Evolutionary conservation across 192 early-diverging fungal genomes (phyloP).

Genomic region (Backusella psychrophila): DNA sequence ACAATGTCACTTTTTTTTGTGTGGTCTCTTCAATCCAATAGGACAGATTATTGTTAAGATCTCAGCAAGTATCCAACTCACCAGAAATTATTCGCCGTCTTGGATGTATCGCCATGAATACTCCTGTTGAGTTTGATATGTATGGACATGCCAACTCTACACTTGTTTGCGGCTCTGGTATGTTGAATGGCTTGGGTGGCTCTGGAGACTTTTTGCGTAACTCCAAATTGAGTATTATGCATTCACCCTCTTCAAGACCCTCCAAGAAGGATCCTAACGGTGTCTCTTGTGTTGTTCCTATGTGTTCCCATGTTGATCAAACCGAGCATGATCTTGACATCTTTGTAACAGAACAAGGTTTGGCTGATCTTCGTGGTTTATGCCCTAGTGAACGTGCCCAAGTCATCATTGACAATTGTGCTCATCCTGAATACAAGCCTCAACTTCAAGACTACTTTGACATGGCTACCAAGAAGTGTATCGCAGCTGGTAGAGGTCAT

Average conservation of each 20-base stretch:
- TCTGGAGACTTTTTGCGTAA: conserved; percentile 40
- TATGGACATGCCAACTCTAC: conserved; percentile 44
- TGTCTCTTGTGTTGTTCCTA: conserved; percentile 38
- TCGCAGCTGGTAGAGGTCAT: conserved; percentile 32
- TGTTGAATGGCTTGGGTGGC: conserved; percentile 42
- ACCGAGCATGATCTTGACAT: conserved; percentile 44
- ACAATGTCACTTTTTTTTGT: background rate
- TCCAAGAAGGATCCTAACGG: conserved; percentile 36
- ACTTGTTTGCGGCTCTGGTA: conserved; percentile 35
- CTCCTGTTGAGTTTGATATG: conserved; percentile 42
- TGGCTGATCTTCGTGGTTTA: conserved; percentile 40
- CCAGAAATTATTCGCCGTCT: conserved; percentile 41
- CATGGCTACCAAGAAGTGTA: conserved; percentile 30
- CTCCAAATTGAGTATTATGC: conserved; percentile 41
- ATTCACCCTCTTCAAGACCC: conserved; percentile 39
- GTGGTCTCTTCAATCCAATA: conserved; percentile 4
- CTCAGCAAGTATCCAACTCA: conserved; percentile 41
- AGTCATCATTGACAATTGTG: conserved; percentile 41
- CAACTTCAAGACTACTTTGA: conserved; percentile 40
- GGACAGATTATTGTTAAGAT: conserved; percentile 34
- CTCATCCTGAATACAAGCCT: conserved; percentile 37
- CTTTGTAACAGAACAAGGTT: conserved; percentile 40
- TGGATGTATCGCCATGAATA: conserved; percentile 44
- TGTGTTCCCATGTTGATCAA: conserved; percentile 39
- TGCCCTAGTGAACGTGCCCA: conserved; percentile 37